Conservation (phyloP, 192 early-diverging fungal genomes). For the Coemansia sp. region DNA sequence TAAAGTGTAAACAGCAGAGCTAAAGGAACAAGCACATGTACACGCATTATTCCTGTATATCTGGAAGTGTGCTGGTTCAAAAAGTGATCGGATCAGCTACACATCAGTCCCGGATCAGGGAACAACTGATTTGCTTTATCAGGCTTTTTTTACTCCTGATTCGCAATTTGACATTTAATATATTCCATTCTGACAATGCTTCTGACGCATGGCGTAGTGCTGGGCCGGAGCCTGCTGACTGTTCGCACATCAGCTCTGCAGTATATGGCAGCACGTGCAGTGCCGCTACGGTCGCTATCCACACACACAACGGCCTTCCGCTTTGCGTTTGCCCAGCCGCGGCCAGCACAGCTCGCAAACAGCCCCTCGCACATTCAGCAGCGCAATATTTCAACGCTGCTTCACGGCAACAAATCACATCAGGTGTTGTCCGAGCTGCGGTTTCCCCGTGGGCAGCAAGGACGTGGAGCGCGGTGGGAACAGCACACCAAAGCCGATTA, state of each 20-base stretch:
- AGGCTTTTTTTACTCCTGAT: neutral
- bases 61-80: neutral
- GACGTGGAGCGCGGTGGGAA: constrained; percentile 45
- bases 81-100: neutral
- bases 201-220: constrained; percentile 4
- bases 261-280: neutral
- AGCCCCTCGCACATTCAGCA: neutral
- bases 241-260: neutral
- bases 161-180: neutral
- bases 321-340: neutral
- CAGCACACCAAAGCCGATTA: constrained; percentile 47
- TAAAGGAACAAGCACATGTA: neutral
- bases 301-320: neutral
- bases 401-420: neutral
- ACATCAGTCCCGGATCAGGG: constrained; percentile 1
- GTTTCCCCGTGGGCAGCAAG: constrained; percentile 32
- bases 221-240: neutral
- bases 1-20: constrained; percentile 2
- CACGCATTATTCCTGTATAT: constrained; percentile 5
- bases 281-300: neutral
- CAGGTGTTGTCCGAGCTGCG: neutral
- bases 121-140: neutral
- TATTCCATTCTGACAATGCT: neutral
- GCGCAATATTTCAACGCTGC: neutral
- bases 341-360: neutral